Base-by-base conservation (phyloP, 306 rosid species). In the Ammopiptanthus mongolicus region DNA sequence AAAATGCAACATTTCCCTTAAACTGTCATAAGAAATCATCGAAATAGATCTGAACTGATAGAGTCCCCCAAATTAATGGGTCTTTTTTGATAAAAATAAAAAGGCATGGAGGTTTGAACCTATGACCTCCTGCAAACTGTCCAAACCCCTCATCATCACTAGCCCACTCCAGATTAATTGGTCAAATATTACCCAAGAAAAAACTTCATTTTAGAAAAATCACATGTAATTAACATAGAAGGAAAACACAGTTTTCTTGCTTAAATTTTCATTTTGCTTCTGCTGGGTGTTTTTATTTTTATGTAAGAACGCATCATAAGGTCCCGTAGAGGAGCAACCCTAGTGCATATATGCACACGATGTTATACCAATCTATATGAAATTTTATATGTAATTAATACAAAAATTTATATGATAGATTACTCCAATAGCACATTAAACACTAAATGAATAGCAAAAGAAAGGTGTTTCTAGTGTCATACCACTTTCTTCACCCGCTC, bases 401-500 rank as follows among this genome's bases (percentile, higher is more conserved):
- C 42, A 73, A 37, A 61, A 39, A 28, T 34, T 41, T 44, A 6
- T 19, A n/a, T 5, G 21, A 50, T 41, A 3, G 3, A 14, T 12
- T 44, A 44, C 50, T 13, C 28, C 76, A 59, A 47, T 37, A 52
- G 51, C 57, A 48, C 61, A 72, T 65, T 58, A 50, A 51, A 52
- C 19, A 51, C 42, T 33, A 62, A 65, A 50, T 9, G 61, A 63
- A 69, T 42, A 19, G 59, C 10, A 61, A 70, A 42, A 47, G 62
- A 15, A 47, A n/a, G 65, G 69, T 58, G 69, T 41, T 48, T 78
- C 18, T 62, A 62, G 36, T 53, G 47, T 70, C 89, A 66, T 85
- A 95, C 99, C 97, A 95, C 98, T 92, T 92, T 95, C 92, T 86
- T 95, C 78, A 95, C 99, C 75, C 99, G 85, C 3, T 92, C 99